A percentile compares a stretch with the other conserved stretches of the same genome.
Conservation (phyloP, 2,329 filamentous ascomycete species). For the Blastomyces gilchristii region DNA sequence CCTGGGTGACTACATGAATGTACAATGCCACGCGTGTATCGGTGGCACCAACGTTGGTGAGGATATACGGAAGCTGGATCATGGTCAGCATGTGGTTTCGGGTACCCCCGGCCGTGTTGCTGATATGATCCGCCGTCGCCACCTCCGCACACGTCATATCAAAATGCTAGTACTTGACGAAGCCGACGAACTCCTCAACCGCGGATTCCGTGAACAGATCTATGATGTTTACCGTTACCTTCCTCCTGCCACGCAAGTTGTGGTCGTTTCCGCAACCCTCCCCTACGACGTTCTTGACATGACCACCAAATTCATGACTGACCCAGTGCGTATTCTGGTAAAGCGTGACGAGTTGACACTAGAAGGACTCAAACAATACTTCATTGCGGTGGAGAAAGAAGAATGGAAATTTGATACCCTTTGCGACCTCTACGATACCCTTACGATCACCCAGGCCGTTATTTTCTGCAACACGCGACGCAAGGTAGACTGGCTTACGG, state of each 20-base stretch:
- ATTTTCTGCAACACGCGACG: slow-evolving; percentile 99
- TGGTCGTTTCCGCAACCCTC: slow-evolving; percentile 90
- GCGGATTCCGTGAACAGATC: slow-evolving; percentile 95
- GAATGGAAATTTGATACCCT: slow-evolving; percentile 99
- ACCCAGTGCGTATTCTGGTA: slow-evolving; percentile 89
- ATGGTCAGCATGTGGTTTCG: slow-evolving; percentile 94
- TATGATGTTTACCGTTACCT: slow-evolving; percentile 98
- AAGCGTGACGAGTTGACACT: slow-evolving; percentile 98
- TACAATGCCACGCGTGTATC: slow-evolving; percentile 97
- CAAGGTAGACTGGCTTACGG: slow-evolving; percentile 98
- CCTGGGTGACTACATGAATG: slow-evolving; percentile 99
- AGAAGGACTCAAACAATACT: slow-evolving; percentile 97
- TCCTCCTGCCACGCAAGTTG: slow-evolving; percentile 93
- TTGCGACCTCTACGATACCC: slow-evolving; percentile 95
- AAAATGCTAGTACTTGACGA: slow-evolving; percentile 71
- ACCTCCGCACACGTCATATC: slow-evolving; percentile 62
- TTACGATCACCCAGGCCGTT: slow-evolving; percentile 96
- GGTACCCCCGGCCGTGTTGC: slow-evolving; percentile 92
- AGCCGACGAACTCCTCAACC: slow-evolving; percentile 72
- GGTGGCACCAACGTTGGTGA: slow-evolving; percentile 96
- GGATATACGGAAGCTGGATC: slow-evolving; percentile 94
- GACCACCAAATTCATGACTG: slow-evolving; percentile 99
- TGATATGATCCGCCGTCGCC: slow-evolving; percentile 69
- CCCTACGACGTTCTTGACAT: slow-evolving; percentile 98
- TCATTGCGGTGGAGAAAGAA: slow-evolving; percentile 98